Evolutionary conservation across 192 early-diverging fungal species (phyloP), one percentile per base, ranked within the genome.

Genomic region (Backusella tarrabulga): DNA sequence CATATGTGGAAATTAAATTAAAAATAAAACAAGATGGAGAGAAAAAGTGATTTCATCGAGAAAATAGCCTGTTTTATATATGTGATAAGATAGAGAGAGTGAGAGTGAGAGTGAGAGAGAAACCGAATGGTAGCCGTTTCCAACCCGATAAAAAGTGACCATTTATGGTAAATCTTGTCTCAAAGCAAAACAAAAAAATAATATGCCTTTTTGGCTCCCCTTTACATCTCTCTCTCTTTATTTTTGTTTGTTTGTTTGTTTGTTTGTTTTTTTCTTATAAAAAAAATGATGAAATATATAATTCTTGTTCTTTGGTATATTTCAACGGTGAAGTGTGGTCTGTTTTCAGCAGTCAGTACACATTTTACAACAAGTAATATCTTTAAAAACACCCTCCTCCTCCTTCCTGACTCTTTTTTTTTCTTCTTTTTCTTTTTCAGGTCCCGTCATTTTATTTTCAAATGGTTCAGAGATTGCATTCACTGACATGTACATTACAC

Each of bases 1-100:
- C 67, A 67, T 29, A 74, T 78, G 60, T 82, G 80, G 80, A 52
- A 74, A 29, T 32, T 82, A 50, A 44, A 72, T 44, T 50, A 36
- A 72, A 29, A 29, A 26, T 23, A 26, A 8, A 60, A 26, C 5
- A 54, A 21, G 6, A 54, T 21, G 12, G 11, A 29, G 23, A 60
- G 1, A 60, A 1, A 60, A 0, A 60, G 1, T 32, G 32, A 2
- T 32, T 32, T 32, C 12, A 60, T 44, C 2, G 0, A 4, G 56
- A 26, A 23, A 60, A 8, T 11, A 4, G 14, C 19, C 3, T 14
- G 42, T 44, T 44, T 44, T 32, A 32, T 32, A 32, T 32, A 32
- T 32, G 32, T 32, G 32, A 32, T 32, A 32, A 26, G 6, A 54
- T 0, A 21, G 17, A n/a, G 11, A 26, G 23, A 60, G 21, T 26